Conservation (phyloP, 2,329 filamentous ascomycete species). For the Diplodia seriata region DNA sequence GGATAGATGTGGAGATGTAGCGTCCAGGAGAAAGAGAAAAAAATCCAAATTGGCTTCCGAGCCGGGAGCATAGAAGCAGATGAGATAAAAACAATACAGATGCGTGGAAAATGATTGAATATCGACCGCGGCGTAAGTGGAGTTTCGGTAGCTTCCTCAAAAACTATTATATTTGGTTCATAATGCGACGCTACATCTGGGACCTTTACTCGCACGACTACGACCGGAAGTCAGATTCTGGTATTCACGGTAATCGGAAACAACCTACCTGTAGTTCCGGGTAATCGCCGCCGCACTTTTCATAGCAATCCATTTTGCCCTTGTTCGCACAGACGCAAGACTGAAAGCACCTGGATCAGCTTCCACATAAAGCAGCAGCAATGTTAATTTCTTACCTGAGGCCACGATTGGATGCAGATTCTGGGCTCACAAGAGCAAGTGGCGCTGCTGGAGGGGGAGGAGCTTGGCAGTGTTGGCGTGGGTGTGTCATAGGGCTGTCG, state of each 20-base stretch:
- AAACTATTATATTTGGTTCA: constrained; percentile 4
- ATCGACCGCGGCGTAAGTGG: background rate
- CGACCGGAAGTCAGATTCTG: background rate
- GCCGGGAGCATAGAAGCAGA: constrained; percentile 3
- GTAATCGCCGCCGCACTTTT: constrained; percentile 31
- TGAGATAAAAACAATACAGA: constrained; percentile 1
- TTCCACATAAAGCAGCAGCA: background rate
- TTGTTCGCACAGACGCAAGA: constrained; percentile 30
- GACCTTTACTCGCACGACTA: constrained; percentile 20
- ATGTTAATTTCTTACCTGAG: constrained; percentile 4
- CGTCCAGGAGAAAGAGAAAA: background rate
- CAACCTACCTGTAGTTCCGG: constrained; percentile 25
- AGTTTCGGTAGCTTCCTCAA: background rate
- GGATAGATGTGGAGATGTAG: background rate
- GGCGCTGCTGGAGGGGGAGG: constrained; percentile 11
- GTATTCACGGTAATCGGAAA: too few species aligned
- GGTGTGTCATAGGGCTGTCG: background rate
- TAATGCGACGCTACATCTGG: background rate
- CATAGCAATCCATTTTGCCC: constrained; percentile 29
- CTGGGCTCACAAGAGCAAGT: constrained; percentile 31
- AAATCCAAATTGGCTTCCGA: background rate
- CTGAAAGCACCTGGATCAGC: background rate
- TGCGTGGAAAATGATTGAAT: background rate
- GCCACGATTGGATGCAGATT: constrained; percentile 31
- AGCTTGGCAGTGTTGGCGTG: constrained; percentile 10